Evolutionary conservation across 495 filamentous ascomycete genomes (phyloP).

Genomic region (Xylaria telfairii): DNA sequence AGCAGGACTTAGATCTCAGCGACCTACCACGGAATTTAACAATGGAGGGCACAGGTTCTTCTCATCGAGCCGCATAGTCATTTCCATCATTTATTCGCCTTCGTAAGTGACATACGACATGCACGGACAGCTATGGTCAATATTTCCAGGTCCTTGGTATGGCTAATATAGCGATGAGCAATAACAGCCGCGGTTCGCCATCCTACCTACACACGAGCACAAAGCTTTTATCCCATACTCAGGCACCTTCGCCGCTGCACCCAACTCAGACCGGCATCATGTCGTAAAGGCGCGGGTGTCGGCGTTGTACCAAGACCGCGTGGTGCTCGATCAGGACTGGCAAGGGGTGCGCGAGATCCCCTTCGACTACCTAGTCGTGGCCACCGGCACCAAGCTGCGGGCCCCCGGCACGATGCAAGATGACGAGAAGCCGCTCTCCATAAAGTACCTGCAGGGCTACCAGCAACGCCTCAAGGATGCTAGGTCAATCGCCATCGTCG

Average conservation of each 20-base stretch:
- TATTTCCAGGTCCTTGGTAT: not conserved
- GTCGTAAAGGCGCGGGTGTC: slow-evolving; percentile 53
- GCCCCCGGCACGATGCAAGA: slow-evolving; percentile 54
- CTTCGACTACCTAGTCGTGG: slow-evolving; percentile 55
- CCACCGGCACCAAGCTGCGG: slow-evolving; percentile 54
- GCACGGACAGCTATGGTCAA: not conserved
- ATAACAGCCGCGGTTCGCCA: slow-evolving; percentile 56
- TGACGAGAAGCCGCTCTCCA: slow-evolving; percentile 48
- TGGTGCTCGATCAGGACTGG: slow-evolving; percentile 57
- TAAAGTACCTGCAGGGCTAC: slow-evolving; percentile 48
- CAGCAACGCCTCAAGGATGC: slow-evolving; percentile 43
- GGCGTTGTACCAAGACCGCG: slow-evolving; percentile 44
- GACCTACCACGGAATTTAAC: not conserved
- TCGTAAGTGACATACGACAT: slow-evolving; percentile 44
- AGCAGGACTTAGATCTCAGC: not conserved
- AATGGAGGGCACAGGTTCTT: slow-evolving; percentile 44
- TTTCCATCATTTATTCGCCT: slow-evolving; percentile 61
- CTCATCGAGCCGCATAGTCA: slow-evolving; percentile 59
- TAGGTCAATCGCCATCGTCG: slow-evolving; percentile 57
- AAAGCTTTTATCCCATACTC: slow-evolving; percentile 63
- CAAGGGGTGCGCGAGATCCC: slow-evolving; percentile 48
- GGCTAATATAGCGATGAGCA: not conserved
- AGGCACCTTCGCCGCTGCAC: slow-evolving; percentile 43
- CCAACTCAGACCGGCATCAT: slow-evolving; percentile 43
- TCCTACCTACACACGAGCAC: slow-evolving; percentile 56